phyloP scores from a whole-genome alignment of 352 stramenopile genomes.

The Peronospora destructor region DNA sequence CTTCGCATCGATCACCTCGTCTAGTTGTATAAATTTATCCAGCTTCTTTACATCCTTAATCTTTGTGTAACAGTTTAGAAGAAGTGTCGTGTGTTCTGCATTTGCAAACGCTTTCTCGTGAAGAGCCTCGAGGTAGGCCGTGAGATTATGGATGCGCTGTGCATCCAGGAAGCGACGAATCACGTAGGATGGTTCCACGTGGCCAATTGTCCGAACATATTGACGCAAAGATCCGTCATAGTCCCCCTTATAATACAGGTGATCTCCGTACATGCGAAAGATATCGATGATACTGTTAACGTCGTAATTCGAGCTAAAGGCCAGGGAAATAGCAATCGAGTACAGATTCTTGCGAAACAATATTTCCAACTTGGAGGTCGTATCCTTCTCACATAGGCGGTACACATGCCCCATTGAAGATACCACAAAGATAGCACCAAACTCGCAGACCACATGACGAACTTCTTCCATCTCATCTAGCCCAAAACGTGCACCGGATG shows the following conservation, averaged over 20 bases:
- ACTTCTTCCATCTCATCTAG: constrained; percentile 85
- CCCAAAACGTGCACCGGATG: constrained; percentile 63
- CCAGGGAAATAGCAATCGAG: constrained; percentile 95
- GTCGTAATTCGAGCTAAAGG: constrained; percentile 91
- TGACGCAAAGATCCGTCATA: constrained; percentile 94
- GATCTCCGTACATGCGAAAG: constrained; percentile 94
- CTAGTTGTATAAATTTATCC: constrained; percentile 87
- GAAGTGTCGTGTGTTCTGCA: constrained; percentile 89
- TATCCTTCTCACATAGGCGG: constrained; percentile 92
- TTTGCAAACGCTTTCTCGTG: constrained; percentile 89
- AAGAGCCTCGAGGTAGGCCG: constrained; percentile 93
- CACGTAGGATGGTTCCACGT: constrained; percentile 96
- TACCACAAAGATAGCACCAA: constrained; percentile 83
- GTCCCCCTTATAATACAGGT: constrained; percentile 96
- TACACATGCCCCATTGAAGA: constrained; percentile 87
- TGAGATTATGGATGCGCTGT: constrained; percentile 94
- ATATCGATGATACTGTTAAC: constrained; percentile 95
- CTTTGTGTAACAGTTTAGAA: constrained; percentile 94
- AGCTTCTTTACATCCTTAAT: constrained; percentile 91
- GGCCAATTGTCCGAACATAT: constrained; percentile 95
- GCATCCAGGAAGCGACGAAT: constrained; percentile 97
- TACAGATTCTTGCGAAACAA: constrained; percentile 97
- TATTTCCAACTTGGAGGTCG: constrained; percentile 93
- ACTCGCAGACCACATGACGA: constrained; percentile 79
- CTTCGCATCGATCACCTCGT: constrained; percentile 57